Percentiles rank a stretch among this genome's conserved stretches.
These are phyloP conservation scores for Scytalidium sp. DNA, from an alignment of 2,329 filamentous ascomycete genomes.

Conservation along the genomic window DNA sequence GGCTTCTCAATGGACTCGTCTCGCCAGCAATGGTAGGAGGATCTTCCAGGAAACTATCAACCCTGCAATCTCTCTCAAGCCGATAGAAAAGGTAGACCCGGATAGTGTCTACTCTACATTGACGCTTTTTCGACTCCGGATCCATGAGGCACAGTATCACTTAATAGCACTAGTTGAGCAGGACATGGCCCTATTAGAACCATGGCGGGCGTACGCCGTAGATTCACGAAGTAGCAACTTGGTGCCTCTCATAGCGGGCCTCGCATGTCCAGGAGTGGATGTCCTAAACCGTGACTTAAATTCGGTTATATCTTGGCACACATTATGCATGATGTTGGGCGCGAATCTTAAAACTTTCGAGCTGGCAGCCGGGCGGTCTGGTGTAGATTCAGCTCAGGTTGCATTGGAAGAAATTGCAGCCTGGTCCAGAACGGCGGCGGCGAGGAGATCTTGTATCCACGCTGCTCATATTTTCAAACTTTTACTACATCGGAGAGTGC, in stretches of 20 bases:
- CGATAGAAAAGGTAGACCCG: constrained; percentile 27
- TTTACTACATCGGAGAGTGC: constrained; percentile 49
- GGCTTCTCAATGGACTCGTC: background rate
- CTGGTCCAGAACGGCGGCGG: constrained; percentile 48
- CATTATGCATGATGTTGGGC: constrained; percentile 48
- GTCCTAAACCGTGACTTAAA: constrained; percentile 42
- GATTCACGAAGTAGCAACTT: constrained; percentile 41
- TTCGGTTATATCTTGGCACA: constrained; percentile 48
- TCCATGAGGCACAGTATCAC: constrained; percentile 39
- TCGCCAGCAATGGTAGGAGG: background rate
- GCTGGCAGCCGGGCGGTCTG: constrained; percentile 46
- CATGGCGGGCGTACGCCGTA: constrained; percentile 42
- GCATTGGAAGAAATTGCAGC: constrained; percentile 47
- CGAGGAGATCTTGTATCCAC: constrained; percentile 46
- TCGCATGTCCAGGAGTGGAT: constrained; percentile 37
- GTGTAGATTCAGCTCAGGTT: constrained; percentile 41
- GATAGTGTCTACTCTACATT: constrained; percentile 30
- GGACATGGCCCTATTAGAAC: constrained; percentile 34
- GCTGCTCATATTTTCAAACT: constrained; percentile 50
- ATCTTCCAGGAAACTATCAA: background rate
- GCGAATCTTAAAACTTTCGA: constrained; percentile 51
- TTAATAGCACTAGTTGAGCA: constrained; percentile 28
- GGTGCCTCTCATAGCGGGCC: constrained; percentile 31
- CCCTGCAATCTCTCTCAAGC: background rate
- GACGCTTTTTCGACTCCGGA: constrained; percentile 33